Evolutionary conservation across 2,329 filamentous ascomycete species (phyloP), one percentile per base, ranked within the genome.

Genomic region (Chaetomium globosum): DNA sequence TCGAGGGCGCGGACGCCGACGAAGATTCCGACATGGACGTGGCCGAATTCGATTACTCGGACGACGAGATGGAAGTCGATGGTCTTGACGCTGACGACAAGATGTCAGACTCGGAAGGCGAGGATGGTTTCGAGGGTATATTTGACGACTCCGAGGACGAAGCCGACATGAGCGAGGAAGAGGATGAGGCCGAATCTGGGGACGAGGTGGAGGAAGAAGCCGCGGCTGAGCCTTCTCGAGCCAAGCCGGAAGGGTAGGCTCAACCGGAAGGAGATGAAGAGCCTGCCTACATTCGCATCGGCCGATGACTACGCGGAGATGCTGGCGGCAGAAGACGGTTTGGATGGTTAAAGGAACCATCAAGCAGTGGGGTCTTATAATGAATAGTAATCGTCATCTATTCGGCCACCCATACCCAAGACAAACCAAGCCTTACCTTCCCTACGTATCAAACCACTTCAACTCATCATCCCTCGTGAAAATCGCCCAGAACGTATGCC

Each of bases 261-360:
- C 75, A 91, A 90, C 80, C 89, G 85, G 80, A 92, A 89, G 83
- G 92, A 92, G 80, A 82, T 98, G 77, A 97, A 93, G 84, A 87
- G 87, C 69, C 81, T 99, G 71, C 95, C 95, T 7, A 96, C 88
- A 43, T 99, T 99, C 80, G 95, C 96, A 23, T 96, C 92, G 36
- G 90, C 85, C 36, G 95, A 98, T 62, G 95, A 98, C 76, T 99
- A 98, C 77, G 94, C 93, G 19, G 90, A 90, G 72, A 83, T 97
- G 79, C 78, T 97, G 75, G 91, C 83, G 4, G 85, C 87, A 7
- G 71, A 71, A 69, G 91, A 95, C 59, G 87, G 88, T 68, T 78
- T 78, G 57, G 63, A 68, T 26, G 69, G 69, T 28, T 63, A 69
- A 48, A 58, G n/a, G 10, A 26, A 4, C 19, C 46, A 48, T 21